These are phyloP conservation scores for Penicillium sp. DNA, from an alignment of 2,329 filamentous ascomycete species.

Conservation along the genomic window DNA sequence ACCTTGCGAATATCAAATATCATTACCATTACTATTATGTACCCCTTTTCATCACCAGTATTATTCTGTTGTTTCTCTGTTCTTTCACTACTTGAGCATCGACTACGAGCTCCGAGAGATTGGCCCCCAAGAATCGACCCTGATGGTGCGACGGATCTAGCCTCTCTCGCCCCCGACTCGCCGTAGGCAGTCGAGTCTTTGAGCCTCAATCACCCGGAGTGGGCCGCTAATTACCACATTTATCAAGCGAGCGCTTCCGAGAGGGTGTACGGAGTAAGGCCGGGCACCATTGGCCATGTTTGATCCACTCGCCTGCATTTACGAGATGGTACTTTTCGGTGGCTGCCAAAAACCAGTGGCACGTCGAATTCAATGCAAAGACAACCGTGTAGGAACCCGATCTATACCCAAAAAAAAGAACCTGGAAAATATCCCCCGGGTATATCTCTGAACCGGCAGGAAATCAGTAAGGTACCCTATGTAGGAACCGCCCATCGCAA, in stretches of 20 bases:
- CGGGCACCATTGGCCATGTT: not conserved
- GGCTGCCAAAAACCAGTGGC: not conserved
- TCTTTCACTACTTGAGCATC: not conserved
- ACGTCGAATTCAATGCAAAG: slow-evolving; percentile 1
- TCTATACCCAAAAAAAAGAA: slow-evolving; percentile 3
- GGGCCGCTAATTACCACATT: not conserved
- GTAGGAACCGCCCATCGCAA: slow-evolving; percentile 4
- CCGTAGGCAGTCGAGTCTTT: not conserved
- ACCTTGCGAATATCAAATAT: not conserved
- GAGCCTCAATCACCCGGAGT: not conserved
- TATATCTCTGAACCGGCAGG: slow-evolving; percentile 7
- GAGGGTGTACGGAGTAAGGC: slow-evolving; percentile 33
- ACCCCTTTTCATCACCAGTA: too few relatives aligned
- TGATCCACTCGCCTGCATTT: not conserved
- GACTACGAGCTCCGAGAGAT: not conserved
- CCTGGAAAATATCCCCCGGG: not conserved
- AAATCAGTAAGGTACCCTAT: slow-evolving; percentile 1
- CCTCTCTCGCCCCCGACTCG: not conserved
- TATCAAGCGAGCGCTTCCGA: not conserved
- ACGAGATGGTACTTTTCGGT: not conserved
- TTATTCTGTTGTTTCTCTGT: not conserved
- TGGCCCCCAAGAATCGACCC: not conserved
- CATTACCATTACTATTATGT: too few relatives aligned
- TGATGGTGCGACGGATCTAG: not conserved
- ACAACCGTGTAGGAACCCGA: not conserved